Evolutionary conservation across 2,329 filamentous ascomycete genomes (phyloP).

Genomic region (Aspergillus versicolor): DNA sequence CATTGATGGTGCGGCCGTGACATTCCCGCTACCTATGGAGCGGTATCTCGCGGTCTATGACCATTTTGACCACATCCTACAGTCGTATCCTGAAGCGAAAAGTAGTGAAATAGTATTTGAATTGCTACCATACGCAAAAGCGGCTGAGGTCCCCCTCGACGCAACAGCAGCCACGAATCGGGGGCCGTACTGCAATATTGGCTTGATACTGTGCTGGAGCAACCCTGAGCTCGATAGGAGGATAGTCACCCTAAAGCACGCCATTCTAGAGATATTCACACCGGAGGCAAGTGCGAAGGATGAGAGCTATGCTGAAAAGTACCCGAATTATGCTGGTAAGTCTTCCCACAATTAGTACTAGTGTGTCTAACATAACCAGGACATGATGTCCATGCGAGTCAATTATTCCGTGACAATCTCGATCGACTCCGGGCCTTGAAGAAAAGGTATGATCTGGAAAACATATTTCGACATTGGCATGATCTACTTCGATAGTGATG

Average conservation of each 20-base stretch:
- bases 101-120: not conserved
- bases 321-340: too few species aligned
- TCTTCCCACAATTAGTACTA: too few species aligned
- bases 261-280: rapidly evolving
- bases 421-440: not conserved
- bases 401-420: not conserved
- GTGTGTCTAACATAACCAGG: not conserved
- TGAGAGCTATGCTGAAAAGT: not conserved
- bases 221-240: not conserved
- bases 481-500: not conserved
- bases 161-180: not conserved
- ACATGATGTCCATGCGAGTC: not conserved
- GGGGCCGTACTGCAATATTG: not conserved
- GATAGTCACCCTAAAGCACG: not conserved
- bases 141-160: not conserved
- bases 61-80: not conserved
- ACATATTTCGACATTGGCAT: not conserved
- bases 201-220: not conserved
- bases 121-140: not conserved
- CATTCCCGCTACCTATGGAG: not conserved
- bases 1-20: not conserved
- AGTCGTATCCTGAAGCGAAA: not conserved
- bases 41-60: too few species aligned
- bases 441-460: not conserved
- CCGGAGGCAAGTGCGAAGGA: too few species aligned